Evolutionary conservation across 164 flowering plant genomes (phyloP).

Genomic region (Liquidambar formosana): DNA sequence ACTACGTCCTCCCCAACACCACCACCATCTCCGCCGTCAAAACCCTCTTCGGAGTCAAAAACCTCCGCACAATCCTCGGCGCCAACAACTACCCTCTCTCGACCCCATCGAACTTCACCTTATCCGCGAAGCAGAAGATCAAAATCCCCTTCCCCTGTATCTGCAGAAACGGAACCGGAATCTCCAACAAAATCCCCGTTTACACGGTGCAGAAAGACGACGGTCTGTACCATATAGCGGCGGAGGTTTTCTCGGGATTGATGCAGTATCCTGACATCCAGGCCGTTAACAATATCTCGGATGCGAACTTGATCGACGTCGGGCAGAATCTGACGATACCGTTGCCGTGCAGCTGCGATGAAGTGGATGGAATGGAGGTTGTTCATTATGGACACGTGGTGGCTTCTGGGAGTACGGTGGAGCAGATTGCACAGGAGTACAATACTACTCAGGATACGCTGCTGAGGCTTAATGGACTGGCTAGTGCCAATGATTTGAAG

Average conservation of each 20-base stretch:
- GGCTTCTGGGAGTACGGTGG: constrained; percentile 10
- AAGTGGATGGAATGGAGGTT: constrained; percentile 11
- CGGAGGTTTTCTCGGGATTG: constrained; percentile 36
- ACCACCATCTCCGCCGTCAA: constrained; percentile 53
- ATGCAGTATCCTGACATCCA: constrained; percentile 46
- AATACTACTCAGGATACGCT: not conserved
- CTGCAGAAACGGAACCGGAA: constrained; percentile 62
- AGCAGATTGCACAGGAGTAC: constrained; percentile 8
- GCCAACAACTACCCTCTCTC: constrained; percentile 54
- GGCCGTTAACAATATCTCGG: constrained; percentile 37
- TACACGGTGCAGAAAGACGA: constrained; percentile 60
- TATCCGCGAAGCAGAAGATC: constrained; percentile 34
- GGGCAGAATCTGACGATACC: constrained; percentile 38
- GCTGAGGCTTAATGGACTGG: constrained; percentile 9
- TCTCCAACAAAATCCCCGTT: constrained; percentile 44
- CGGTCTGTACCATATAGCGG: constrained; percentile 54
- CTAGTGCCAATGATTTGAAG: not conserved
- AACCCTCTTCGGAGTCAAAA: constrained; percentile 45
- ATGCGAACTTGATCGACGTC: constrained; percentile 26
- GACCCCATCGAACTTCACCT: constrained; percentile 25
- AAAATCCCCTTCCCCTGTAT: constrained; percentile 65
- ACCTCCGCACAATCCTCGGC: constrained; percentile 49
- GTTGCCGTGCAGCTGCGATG: constrained; percentile 23
- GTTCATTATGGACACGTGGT: constrained; percentile 26
- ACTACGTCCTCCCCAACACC: constrained; percentile 51